phyloP scores from a whole-genome alignment of 2,329 filamentous ascomycete genomes.

The Cercospora citrullina region DNA sequence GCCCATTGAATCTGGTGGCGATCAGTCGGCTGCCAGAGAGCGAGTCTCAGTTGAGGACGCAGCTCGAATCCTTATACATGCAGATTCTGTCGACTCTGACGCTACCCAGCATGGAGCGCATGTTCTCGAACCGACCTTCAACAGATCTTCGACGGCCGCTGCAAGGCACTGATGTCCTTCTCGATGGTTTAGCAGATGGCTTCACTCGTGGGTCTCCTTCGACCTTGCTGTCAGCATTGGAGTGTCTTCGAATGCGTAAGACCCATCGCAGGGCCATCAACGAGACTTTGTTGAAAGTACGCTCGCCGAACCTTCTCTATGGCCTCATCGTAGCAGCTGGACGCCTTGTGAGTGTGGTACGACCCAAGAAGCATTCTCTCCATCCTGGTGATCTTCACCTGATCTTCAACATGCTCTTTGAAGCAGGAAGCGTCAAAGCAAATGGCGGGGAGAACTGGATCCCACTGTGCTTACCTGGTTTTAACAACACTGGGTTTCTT shows the following conservation, averaged over 20 bases:
- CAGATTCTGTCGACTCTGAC: constrained; percentile 96
- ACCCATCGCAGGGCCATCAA: constrained; percentile 84
- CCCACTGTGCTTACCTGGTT: constrained; percentile 89
- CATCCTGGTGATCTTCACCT: constrained; percentile 94
- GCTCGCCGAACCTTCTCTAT: constrained; percentile 78
- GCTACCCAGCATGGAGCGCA: constrained; percentile 77
- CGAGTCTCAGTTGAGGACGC: constrained; percentile 79
- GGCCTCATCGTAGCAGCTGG: constrained; percentile 91
- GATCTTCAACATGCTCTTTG: constrained; percentile 99
- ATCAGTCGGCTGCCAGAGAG: constrained; percentile 92
- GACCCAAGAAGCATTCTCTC: constrained; percentile 90
- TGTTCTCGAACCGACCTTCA: constrained; percentile 89
- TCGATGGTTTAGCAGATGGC: constrained; percentile 89
- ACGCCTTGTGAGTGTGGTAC: constrained; percentile 87
- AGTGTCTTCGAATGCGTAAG: constrained; percentile 90
- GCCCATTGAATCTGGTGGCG: constrained; percentile 87
- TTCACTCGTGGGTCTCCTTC: constrained; percentile 93
- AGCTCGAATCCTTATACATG: constrained; percentile 95
- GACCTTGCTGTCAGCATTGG: constrained; percentile 81
- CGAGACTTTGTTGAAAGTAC: constrained; percentile 77
- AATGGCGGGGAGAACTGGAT: constrained; percentile 98
- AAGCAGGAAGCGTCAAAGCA: constrained; percentile 86
- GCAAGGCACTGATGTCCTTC: constrained; percentile 84
- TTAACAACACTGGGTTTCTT: constrained; percentile 93
- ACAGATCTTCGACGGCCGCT: constrained; percentile 87